Evolutionary conservation across 108 stramenopile genomes (phyloP).

Genomic region (Pelagomonas calceolata): DNA sequence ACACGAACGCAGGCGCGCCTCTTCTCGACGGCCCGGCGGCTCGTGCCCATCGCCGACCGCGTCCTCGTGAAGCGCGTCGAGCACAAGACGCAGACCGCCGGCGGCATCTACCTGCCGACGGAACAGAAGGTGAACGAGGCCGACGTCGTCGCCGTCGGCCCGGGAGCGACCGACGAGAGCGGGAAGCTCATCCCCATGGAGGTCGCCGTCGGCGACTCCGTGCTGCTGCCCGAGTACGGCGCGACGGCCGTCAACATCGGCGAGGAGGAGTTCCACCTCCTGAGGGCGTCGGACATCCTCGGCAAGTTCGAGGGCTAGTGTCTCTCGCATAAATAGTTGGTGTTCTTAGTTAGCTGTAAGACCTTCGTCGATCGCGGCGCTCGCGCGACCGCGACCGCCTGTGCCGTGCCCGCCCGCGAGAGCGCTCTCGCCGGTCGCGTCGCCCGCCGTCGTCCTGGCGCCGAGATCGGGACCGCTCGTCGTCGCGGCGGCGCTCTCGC

Average conservation of each 20-base stretch:
- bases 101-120: constrained; percentile 80
- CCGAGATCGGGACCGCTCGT: too few relatives aligned
- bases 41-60: constrained; percentile 90
- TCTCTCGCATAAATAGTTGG: too few relatives aligned
- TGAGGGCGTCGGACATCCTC: constrained; percentile 88
- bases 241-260: constrained; percentile 75
- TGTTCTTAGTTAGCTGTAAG: too few relatives aligned
- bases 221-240: constrained; percentile 91
- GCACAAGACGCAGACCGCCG: constrained; percentile 59
- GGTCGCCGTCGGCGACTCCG: constrained; percentile 60
- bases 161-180: constrained; percentile 10
- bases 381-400: too few relatives aligned
- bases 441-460: too few relatives aligned
- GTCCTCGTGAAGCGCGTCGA: constrained; percentile 81
- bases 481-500: too few relatives aligned
- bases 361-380: too few relatives aligned
- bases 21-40: background rate
- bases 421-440: too few relatives aligned
- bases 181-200: constrained; percentile 23
- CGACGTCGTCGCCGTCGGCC: constrained; percentile 77
- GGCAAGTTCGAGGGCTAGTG: constrained; percentile 68
- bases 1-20: too few relatives aligned
- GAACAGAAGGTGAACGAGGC: constrained; percentile 87
- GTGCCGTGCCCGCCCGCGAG: too few relatives aligned
- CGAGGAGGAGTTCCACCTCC: constrained; percentile 79